A percentile compares a stretch with the other conserved stretches of the same genome.
Conservation (phyloP, 257 asterid genomes). For the Dorcoceras hygrometricum region DNA sequence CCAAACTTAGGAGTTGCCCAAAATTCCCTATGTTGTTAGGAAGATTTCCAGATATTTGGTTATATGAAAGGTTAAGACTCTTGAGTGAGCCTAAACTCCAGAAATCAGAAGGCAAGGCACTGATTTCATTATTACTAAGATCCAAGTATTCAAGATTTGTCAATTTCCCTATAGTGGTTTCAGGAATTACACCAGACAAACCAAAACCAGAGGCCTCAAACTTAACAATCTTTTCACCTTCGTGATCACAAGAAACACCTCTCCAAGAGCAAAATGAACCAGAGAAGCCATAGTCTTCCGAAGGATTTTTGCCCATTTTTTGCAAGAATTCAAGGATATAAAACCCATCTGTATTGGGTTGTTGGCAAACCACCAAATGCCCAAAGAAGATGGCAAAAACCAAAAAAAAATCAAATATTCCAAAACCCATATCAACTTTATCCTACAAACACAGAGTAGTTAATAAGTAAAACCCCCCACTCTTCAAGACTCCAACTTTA, state of each 20-base stretch:
- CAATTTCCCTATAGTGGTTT: slow-evolving; percentile 81
- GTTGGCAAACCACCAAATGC: slow-evolving; percentile 49
- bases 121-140: slow-evolving; percentile 74
- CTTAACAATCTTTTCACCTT: slow-evolving; percentile 49
- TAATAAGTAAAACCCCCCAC: slow-evolving; percentile 20
- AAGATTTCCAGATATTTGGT: slow-evolving; percentile 51
- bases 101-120: slow-evolving; percentile 75
- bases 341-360: slow-evolving; percentile 70
- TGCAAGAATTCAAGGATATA: slow-evolving; percentile 61
- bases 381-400: slow-evolving; percentile 38
- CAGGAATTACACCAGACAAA: slow-evolving; percentile 78
- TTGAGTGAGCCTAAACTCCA: slow-evolving; percentile 83
- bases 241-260: slow-evolving; percentile 67
- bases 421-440: slow-evolving; percentile 51
- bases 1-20: slow-evolving; percentile 64
- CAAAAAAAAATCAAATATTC: slow-evolving; percentile 41
- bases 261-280: slow-evolving; percentile 73
- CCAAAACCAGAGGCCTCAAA: slow-evolving; percentile 58
- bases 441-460: slow-evolving; percentile 21
- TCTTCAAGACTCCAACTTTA: slow-evolving; percentile 25
- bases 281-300: slow-evolving; percentile 40
- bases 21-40: slow-evolving; percentile 80
- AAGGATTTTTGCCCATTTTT: slow-evolving; percentile 52
- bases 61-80: slow-evolving; percentile 65
- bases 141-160: slow-evolving; percentile 61